Evolutionary conservation across 2,329 filamentous ascomycete genomes (phyloP), one percentile per base, ranked within the genome.

Genomic region (Colletotrichum somersetense): DNA sequence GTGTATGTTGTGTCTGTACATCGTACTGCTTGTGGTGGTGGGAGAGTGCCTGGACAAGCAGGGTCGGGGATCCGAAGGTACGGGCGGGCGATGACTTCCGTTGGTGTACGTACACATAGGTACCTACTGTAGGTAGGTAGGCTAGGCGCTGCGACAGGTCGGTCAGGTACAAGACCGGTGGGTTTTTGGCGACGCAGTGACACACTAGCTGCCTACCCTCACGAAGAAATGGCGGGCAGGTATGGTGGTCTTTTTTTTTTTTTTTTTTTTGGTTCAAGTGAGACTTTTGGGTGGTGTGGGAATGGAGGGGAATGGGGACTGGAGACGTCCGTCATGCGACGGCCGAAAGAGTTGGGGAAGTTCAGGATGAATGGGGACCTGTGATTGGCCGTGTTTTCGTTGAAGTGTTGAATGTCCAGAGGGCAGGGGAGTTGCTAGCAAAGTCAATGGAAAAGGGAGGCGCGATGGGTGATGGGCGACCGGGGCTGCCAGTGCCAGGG

Each of bases 301-400:
- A 72, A 72, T 72, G 65, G 62, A 58, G 55, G 66, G 66, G 69
- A 46, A 73, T 74, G 72, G 72, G 69, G 64, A 57, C 50, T 73
- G 68, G 63, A 72, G 71, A 73, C 71, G 26, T 68, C 71, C 71
- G 68, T 73, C 67, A 72, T 72, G 71, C 67, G 71, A 64, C 68
- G 68, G 71, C 71, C 68, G 71, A 77, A 78, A 77, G 75, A 77
- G 77, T 79, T 78, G 77, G 77, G 77, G 77, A 78, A 76, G 65
- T 77, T 75, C 74, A 69, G 67, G 68, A 62, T 65, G 66, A 68
- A 73, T 59, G 26, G 26, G 56, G 42, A 8, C 8, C 30, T 38
- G 14, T 71, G 56, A 71, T 73, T 73, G 71, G 71, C 16, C 35
- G 18, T 46, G 50, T 77, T 74, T 76, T 78, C 75, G 75, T 78